phyloP scores from a whole-genome alignment of 176 grass and related monocot species.

The Aegilops tauschii region DNA sequence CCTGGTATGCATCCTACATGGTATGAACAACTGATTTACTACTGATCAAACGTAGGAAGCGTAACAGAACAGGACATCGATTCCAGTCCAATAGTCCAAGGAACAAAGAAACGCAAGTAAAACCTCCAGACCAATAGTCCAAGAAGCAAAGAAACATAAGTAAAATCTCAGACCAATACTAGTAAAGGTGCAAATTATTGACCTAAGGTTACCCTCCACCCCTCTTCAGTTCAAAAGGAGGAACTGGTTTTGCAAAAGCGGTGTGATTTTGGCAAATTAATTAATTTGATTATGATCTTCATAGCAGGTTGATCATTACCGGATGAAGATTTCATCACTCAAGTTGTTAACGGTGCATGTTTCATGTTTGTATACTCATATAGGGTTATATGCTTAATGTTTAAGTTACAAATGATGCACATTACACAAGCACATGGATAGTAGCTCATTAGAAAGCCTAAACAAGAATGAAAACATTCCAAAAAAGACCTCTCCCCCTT shows the following conservation, averaged over 20 bases:
- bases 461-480: neutral
- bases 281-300: too few species aligned
- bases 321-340: neutral
- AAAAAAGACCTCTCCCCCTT: neutral
- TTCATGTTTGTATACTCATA: neutral
- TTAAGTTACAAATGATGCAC: neutral
- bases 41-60: neutral
- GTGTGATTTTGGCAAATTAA: too few species aligned
- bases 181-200: neutral
- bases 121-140: neutral
- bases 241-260: too few species aligned
- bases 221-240: too few species aligned
- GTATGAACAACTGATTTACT: neutral
- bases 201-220: too few species aligned
- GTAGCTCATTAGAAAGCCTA: neutral
- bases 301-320: too few species aligned
- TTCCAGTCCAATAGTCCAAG: neutral
- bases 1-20: neutral
- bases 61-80: neutral
- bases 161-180: neutral
- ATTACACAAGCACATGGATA: neutral
- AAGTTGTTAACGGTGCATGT: neutral
- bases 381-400: neutral
- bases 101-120: too few species aligned
- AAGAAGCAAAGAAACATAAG: neutral